Conservation (phyloP, 805 yeast genomes). For the Lachancea quebecensis region DNA sequence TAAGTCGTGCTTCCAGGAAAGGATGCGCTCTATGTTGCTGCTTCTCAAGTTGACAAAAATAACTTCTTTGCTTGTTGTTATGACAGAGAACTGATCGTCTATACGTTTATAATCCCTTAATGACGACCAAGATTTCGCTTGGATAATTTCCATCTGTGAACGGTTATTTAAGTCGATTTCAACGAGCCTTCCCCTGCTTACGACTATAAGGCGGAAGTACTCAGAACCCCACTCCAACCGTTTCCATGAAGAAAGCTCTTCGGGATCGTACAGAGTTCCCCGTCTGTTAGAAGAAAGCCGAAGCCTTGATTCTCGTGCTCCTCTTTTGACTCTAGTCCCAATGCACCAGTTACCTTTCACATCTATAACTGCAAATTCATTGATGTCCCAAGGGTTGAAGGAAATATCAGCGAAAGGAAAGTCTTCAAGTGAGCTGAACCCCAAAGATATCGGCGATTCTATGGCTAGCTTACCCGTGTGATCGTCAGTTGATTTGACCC, state of each 20-base stretch:
- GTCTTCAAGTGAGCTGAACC: slow-evolving; percentile 23
- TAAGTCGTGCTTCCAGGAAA: slow-evolving; percentile 71
- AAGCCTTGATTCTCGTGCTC: slow-evolving; percentile 8
- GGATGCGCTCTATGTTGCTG: slow-evolving; percentile 36
- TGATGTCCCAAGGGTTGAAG: slow-evolving; percentile 38
- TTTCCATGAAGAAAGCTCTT: slow-evolving; percentile 52
- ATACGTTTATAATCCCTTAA: slow-evolving; percentile 39
- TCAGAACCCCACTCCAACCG: slow-evolving; percentile 41
- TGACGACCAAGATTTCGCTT: slow-evolving; percentile 49
- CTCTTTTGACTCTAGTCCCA: slow-evolving; percentile 27
- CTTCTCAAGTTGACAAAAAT: slow-evolving; percentile 40
- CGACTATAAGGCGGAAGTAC: slow-evolving; percentile 26
- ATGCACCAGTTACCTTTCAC: slow-evolving; percentile 46
- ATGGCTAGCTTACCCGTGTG: slow-evolving; percentile 9
- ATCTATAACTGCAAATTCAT: slow-evolving; percentile 41
- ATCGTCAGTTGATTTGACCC: slow-evolving; percentile 19
- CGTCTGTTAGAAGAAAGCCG: slow-evolving; percentile 9
- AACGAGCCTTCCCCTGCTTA: slow-evolving; percentile 40
- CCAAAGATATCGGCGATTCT: slow-evolving; percentile 20
- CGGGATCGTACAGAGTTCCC: slow-evolving; percentile 36
- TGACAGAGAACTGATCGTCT: slow-evolving; percentile 35
- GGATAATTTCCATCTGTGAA: slow-evolving; percentile 33
- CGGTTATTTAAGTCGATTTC: slow-evolving; percentile 28
- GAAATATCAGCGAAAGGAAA: slow-evolving; percentile 40
- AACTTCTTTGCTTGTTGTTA: slow-evolving; percentile 63